Percentiles rank a stretch among this genome's conserved stretches.
Evolutionary conservation across 192 early-diverging fungal species (phyloP).

Genomic region (Pilaira anomala): DNA sequence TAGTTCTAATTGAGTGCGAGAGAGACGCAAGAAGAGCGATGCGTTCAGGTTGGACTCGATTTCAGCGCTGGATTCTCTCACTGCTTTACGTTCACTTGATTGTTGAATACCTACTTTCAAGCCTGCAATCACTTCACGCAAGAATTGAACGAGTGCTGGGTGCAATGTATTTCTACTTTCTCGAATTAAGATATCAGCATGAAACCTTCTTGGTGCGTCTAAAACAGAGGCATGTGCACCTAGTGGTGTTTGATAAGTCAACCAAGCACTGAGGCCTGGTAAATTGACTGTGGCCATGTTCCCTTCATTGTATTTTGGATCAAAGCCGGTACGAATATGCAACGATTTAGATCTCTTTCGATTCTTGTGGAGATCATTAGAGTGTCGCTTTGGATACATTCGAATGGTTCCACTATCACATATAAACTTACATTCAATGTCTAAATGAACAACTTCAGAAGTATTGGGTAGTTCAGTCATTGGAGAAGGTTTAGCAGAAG

Average conservation of each 20-base stretch:
- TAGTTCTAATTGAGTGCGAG: conserved; percentile 64
- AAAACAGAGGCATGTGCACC: conserved; percentile 36
- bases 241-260: conserved; percentile 44
- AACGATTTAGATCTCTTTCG: conserved; percentile 18
- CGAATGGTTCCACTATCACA: conserved; percentile 47
- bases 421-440: conserved; percentile 47
- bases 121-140: conserved; percentile 61
- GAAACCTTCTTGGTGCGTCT: conserved; percentile 28
- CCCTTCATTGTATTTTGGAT: conserved; percentile 18
- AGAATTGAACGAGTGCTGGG: conserved; percentile 67
- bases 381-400: conserved; percentile 52
- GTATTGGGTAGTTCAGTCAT: background rate
- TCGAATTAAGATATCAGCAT: conserved; percentile 63
- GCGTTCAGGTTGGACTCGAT: conserved; percentile 34
- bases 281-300: conserved; percentile 50
- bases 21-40: conserved; percentile 58
- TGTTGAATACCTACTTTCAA: conserved; percentile 57
- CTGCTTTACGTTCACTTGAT: conserved; percentile 35
- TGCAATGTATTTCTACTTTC: conserved; percentile 68
- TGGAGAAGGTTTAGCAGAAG: background rate
- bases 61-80: conserved; percentile 16
- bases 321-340: background rate
- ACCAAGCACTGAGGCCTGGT: conserved; percentile 51
- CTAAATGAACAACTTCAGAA: conserved; percentile 37
- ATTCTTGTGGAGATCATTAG: background rate